phyloP scores from a whole-genome alignment of 2,329 filamentous ascomycete genomes.

The Hypoxylon sp. region DNA sequence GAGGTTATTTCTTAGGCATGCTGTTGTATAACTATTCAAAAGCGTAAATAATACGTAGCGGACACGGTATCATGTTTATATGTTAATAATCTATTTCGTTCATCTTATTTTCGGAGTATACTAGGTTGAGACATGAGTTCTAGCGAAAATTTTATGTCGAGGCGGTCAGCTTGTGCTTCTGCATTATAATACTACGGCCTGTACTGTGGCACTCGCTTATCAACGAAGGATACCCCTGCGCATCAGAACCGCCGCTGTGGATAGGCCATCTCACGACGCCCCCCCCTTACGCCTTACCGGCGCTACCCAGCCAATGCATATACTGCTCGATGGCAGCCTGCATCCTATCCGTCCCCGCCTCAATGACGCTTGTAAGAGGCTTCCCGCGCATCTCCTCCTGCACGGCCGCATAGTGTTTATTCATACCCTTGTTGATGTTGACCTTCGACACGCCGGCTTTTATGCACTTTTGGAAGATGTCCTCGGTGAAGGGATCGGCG shows the following conservation, averaged over 20 bases:
- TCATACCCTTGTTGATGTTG: constrained; percentile 67
- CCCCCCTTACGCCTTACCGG: constrained; percentile 56
- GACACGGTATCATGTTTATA: background rate
- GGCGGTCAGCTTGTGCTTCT: constrained; percentile 4
- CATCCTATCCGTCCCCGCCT: constrained; percentile 61
- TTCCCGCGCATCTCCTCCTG: constrained; percentile 61
- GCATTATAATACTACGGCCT: constrained; percentile 1
- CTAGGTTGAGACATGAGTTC: background rate
- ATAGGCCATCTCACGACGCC: background rate
- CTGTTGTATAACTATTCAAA: constrained; percentile 1
- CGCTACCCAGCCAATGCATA: constrained; percentile 60
- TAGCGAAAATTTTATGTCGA: background rate
- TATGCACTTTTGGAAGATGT: constrained; percentile 61
- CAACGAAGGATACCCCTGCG: constrained; percentile 10
- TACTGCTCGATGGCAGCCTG: constrained; percentile 63
- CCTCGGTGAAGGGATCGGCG: constrained; percentile 61
- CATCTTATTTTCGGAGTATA: background rate
- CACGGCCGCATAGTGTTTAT: constrained; percentile 60
- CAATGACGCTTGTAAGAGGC: constrained; percentile 62
- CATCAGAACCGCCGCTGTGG: background rate
- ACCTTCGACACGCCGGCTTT: constrained; percentile 60
- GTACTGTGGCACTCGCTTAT: constrained; percentile 12
- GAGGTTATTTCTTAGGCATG: constrained; percentile 18
- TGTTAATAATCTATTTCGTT: background rate
- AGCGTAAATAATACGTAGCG: constrained; percentile 1